A percentile compares a stretch with the other conserved stretches of the same genome.
Evolutionary conservation across 495 filamentous ascomycete genomes (phyloP).

Genomic region (Acidiella bohemica): DNA sequence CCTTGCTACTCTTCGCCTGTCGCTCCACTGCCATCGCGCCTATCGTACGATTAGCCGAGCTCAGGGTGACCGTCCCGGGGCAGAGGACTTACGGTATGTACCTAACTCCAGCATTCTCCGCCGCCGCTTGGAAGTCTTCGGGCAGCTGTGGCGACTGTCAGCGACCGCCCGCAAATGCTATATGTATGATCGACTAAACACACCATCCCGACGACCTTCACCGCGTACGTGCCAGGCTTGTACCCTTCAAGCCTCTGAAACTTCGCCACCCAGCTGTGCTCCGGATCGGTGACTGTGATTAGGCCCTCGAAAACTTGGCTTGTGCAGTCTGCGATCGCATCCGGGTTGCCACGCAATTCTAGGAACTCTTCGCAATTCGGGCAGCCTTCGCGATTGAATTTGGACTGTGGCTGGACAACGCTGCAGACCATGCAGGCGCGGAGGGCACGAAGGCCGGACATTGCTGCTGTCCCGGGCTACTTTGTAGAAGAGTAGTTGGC

Average conservation of each 20-base stretch:
- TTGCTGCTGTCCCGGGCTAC: too few relatives aligned
- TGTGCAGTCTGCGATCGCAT: constrained; percentile 81
- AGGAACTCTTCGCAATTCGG: constrained; percentile 93
- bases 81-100: constrained; percentile 28
- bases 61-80: not conserved
- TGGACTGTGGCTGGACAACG: constrained; percentile 49
- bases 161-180: too few relatives aligned
- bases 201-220: constrained; percentile 58
- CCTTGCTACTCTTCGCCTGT: constrained; percentile 11
- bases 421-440: constrained; percentile 98
- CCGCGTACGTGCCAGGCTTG: constrained; percentile 77
- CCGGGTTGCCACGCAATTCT: constrained; percentile 59
- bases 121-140: constrained; percentile 25
- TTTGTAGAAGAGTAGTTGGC: too few relatives aligned
- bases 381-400: constrained; percentile 43
- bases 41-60: constrained; percentile 8
- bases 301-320: constrained; percentile 88
- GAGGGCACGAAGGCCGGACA: constrained; percentile 50
- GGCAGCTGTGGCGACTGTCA: constrained; percentile 21
- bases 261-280: constrained; percentile 75
- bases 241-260: constrained; percentile 88
- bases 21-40: constrained; percentile 38
- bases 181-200: too few relatives aligned
- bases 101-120: constrained; percentile 27
- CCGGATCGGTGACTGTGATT: constrained; percentile 64